Evolutionary conservation across 2,329 filamentous ascomycete genomes (phyloP).

Genomic region (Trichocomaceae sp.): DNA sequence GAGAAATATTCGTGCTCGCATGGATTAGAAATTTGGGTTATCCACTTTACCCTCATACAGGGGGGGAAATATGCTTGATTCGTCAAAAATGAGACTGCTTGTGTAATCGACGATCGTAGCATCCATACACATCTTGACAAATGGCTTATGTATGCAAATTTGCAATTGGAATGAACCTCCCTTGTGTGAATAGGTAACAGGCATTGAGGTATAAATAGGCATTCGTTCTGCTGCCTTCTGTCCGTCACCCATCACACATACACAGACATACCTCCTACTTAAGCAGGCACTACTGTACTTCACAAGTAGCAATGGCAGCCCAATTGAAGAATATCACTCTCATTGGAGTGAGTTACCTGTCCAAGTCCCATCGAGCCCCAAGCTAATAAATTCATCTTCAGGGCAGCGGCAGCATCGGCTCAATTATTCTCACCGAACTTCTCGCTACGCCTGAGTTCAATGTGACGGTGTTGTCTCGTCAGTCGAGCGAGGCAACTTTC

Average conservation of each 20-base stretch:
- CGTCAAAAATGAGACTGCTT: background rate
- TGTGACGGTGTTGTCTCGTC: constrained; percentile 23
- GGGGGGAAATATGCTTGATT: background rate
- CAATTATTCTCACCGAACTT: constrained; percentile 19
- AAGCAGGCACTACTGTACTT: background rate
- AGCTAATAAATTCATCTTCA: constrained; percentile 6
- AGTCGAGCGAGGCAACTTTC: constrained; percentile 18
- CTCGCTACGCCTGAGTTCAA: constrained; percentile 15
- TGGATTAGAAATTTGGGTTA: no score
- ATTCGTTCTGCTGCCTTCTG: background rate
- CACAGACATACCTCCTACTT: background rate
- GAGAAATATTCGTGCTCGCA: no score
- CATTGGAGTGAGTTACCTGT: constrained; percentile 16
- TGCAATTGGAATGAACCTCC: no score
- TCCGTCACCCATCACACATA: background rate
- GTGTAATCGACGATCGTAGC: no score
- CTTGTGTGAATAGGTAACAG: no score
- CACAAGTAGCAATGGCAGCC: constrained; percentile 8
- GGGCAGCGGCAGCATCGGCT: constrained; percentile 22
- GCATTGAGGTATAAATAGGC: background rate
- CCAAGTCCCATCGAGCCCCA: background rate
- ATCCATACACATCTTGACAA: no score
- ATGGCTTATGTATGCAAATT: no score
- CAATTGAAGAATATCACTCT: constrained; percentile 15
- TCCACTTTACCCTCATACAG: background rate